Conservation (phyloP, 805 yeast genomes). For the Candida hispaniensis region DNA sequence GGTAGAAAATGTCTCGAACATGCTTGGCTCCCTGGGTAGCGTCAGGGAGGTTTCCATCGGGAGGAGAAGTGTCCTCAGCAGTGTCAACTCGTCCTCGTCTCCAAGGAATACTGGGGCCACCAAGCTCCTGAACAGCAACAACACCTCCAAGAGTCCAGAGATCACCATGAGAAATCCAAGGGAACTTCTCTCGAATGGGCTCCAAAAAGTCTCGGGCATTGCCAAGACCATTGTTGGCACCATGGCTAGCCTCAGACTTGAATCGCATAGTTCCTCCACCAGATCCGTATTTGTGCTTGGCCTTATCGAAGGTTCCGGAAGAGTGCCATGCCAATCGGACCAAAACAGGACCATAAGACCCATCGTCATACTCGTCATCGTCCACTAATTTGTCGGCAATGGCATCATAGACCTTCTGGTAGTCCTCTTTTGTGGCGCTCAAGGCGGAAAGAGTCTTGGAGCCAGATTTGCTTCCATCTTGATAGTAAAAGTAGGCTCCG, state of each 20-base stretch:
- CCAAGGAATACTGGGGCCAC: conserved; percentile 71
- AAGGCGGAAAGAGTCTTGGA: conserved; percentile 26
- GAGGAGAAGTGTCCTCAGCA: conserved; percentile 41
- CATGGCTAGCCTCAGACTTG: conserved; percentile 41
- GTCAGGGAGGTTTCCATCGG: conserved; percentile 64
- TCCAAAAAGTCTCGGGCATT: conserved; percentile 47
- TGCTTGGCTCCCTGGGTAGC: conserved; percentile 57
- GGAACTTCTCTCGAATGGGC: conserved; percentile 45
- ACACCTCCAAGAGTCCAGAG: conserved; percentile 73
- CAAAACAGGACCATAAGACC: conserved; percentile 61
- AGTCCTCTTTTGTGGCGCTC: conserved; percentile 38
- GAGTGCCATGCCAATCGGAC: conserved; percentile 74
- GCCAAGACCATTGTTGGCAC: conserved; percentile 54
- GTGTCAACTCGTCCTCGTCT: conserved; percentile 65
- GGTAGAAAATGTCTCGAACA: conserved; percentile 49
- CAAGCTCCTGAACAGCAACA: conserved; percentile 63
- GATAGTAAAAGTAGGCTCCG: conserved; percentile 28
- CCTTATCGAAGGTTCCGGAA: conserved; percentile 61
- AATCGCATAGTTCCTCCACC: conserved; percentile 58
- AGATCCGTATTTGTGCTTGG: conserved; percentile 38
- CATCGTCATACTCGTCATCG: conserved; percentile 45
- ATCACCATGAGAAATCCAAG: conserved; percentile 72
- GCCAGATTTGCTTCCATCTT: conserved; percentile 25
- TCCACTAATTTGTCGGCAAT: conserved; percentile 51
- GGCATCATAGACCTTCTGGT: conserved; percentile 65